These are phyloP conservation scores for Furcasterigmium sp. DNA, from an alignment of 2,329 filamentous ascomycete species.

Conservation along the genomic window DNA sequence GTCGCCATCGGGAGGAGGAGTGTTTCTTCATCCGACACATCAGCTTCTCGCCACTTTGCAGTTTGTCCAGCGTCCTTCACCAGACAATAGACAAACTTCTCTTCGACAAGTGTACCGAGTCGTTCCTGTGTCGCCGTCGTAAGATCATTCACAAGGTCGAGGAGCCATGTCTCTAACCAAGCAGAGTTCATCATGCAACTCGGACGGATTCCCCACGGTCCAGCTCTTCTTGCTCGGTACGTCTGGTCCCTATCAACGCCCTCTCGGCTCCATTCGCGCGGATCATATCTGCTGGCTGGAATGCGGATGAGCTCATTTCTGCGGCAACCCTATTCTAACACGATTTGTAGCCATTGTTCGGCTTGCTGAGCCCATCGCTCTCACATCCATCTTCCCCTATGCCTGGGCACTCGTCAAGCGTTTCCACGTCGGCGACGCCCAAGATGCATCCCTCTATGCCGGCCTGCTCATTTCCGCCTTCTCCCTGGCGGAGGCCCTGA, in stretches of 20 bases:
- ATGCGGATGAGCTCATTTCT: too few species aligned
- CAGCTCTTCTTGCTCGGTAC: constrained; percentile 83
- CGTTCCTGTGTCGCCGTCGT: constrained; percentile 37
- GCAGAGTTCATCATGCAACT: constrained; percentile 49
- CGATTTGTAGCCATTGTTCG: constrained; percentile 73
- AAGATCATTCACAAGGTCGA: constrained; percentile 32
- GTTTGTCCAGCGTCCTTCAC: neutral
- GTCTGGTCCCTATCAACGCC: too few species aligned
- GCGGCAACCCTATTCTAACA: neutral
- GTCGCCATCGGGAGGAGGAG: constrained; percentile 6
- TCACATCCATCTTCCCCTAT: constrained; percentile 92
- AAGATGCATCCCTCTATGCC: constrained; percentile 82
- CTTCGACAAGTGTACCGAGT: constrained; percentile 8
- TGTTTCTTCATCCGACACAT: neutral
- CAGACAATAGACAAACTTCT: neutral
- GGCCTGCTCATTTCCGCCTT: constrained; percentile 85
- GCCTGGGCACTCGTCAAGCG: constrained; percentile 78
- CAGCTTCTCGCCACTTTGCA: too few species aligned
- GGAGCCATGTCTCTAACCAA: constrained; percentile 47
- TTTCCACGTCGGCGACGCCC: constrained; percentile 64
- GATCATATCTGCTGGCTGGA: too few species aligned
- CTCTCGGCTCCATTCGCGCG: too few species aligned
- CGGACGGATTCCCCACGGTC: constrained; percentile 71
- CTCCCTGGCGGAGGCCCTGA: constrained; percentile 74
- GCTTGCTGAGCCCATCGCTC: constrained; percentile 84